A percentile compares a stretch with the other conserved stretches of the same genome.
phyloP scores from a whole-genome alignment of 176 grass and related monocot genomes.

The Coix lacrymajobi region DNA sequence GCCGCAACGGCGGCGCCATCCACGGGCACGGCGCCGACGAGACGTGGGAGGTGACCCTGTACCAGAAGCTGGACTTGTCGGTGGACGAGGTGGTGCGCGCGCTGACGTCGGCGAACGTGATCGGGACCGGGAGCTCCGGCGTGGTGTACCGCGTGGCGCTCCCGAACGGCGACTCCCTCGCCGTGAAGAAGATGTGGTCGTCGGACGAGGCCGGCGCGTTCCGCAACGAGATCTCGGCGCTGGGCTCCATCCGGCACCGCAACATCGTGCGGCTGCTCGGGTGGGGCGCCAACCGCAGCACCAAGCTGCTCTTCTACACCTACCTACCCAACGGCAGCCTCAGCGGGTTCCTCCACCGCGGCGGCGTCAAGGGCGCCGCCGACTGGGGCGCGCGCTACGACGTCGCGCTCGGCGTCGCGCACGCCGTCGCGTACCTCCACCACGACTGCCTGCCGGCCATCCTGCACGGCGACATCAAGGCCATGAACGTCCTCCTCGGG shows the following conservation, averaged over 20 bases:
- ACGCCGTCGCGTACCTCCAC: slow-evolving; percentile 84
- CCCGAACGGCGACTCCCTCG: slow-evolving; percentile 49
- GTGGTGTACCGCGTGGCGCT: slow-evolving; percentile 80
- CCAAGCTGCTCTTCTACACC: slow-evolving; percentile 82
- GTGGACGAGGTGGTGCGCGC: slow-evolving; percentile 66
- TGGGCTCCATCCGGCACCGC: slow-evolving; percentile 82
- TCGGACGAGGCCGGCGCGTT: slow-evolving; percentile 66
- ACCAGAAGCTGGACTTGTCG: slow-evolving; percentile 86
- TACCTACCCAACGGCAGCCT: slow-evolving; percentile 89
- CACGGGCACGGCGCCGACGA: slow-evolving; percentile 13
- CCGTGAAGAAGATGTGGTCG: slow-evolving; percentile 99
- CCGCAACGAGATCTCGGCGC: slow-evolving; percentile 74
- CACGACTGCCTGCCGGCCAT: slow-evolving; percentile 95
- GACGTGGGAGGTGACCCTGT: slow-evolving; percentile 87
- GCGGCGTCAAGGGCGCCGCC: slow-evolving; percentile 58
- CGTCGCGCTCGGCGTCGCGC: slow-evolving; percentile 68
- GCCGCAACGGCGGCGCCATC: not conserved
- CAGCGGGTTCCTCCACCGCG: slow-evolving; percentile 79
- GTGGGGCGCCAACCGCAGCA: slow-evolving; percentile 66
- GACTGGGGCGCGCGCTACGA: slow-evolving; percentile 74
- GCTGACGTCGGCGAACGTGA: slow-evolving; percentile 78
- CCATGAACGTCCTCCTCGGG: slow-evolving; percentile 90
- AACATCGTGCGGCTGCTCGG: too few relatives aligned
- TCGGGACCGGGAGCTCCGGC: slow-evolving; percentile 85
- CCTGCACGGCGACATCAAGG: slow-evolving; percentile 85